phyloP scores from a whole-genome alignment of 192 early-diverging fungal genomes.

The Mortierella antarctica region DNA sequence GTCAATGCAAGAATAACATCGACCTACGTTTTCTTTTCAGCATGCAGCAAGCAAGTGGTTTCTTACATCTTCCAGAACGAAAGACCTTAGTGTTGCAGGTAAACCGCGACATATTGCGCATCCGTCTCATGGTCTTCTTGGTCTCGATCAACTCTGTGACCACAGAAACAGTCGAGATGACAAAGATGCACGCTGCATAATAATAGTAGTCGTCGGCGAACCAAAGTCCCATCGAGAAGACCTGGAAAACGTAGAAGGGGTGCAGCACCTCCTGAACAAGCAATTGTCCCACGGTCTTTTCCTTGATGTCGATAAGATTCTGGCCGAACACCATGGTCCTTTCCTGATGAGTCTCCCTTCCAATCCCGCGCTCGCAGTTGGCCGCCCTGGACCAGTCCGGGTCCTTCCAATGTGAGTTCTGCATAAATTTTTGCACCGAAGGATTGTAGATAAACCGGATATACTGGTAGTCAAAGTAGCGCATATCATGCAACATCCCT shows the following conservation, averaged over 20 bases:
- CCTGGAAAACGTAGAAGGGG: constrained; percentile 88
- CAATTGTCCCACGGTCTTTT: constrained; percentile 69
- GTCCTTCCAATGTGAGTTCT: constrained; percentile 66
- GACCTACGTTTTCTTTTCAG: not conserved
- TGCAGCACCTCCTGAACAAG: constrained; percentile 83
- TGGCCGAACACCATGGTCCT: constrained; percentile 75
- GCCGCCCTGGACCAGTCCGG: constrained; percentile 57
- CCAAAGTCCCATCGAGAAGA: constrained; percentile 83
- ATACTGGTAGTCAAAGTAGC: constrained; percentile 66
- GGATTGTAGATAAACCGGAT: constrained; percentile 67
- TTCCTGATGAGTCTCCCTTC: constrained; percentile 62
- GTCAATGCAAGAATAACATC: not conserved
- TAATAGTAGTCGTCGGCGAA: constrained; percentile 95
- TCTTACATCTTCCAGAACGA: constrained; percentile 70
- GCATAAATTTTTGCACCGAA: constrained; percentile 57
- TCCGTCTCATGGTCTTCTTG: constrained; percentile 71
- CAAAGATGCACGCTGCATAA: constrained; percentile 92
- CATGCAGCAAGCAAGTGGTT: not conserved
- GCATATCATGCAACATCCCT: constrained; percentile 57
- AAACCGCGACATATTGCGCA: constrained; percentile 91
- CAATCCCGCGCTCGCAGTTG: constrained; percentile 65
- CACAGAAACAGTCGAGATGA: constrained; percentile 82
- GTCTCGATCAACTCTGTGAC: constrained; percentile 50
- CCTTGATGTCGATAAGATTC: constrained; percentile 78
- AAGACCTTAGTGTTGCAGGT: constrained; percentile 81